phyloP scores from a whole-genome alignment of 768 basidiomycete species.

The Gloeostereum incarnatum region DNA sequence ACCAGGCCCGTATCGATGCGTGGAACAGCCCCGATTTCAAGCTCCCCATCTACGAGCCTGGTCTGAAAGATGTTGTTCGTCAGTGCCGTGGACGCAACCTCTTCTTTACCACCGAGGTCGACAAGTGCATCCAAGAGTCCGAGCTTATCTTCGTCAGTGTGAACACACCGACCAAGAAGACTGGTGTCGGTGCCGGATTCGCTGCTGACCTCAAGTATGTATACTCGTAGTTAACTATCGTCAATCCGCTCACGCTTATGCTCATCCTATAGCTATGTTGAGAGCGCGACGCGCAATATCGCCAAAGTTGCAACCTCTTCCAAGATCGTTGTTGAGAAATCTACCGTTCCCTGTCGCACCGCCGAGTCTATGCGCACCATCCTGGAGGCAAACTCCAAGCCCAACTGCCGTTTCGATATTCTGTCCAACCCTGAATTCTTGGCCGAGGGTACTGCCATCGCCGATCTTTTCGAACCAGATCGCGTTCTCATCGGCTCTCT shows the following conservation, averaged over 20 bases:
- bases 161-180: constrained; percentile 99
- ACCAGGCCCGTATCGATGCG: constrained; percentile 88
- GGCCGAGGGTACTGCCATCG: constrained; percentile 95
- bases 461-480: constrained; percentile 83
- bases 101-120: constrained; percentile 94
- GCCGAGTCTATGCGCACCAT: constrained; percentile 99
- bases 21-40: constrained; percentile 87
- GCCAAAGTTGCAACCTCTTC: constrained; percentile 82
- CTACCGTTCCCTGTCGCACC: constrained; percentile 96
- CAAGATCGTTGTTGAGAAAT: constrained; percentile 99
- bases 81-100: constrained; percentile 87
- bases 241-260: constrained; percentile 7
- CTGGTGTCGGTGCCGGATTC: constrained; percentile 93
- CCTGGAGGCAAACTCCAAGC: constrained; percentile 95
- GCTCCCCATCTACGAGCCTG: constrained; percentile 97
- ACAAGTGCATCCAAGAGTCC: constrained; percentile 87
- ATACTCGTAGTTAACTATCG: constrained; percentile 6
- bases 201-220: constrained; percentile 97
- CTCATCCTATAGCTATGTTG: constrained; percentile 68
- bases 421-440: constrained; percentile 99
- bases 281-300: constrained; percentile 93
- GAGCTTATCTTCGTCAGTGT: constrained; percentile 98
- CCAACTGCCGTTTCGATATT: constrained; percentile 89
- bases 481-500: constrained; percentile 97
- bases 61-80: constrained; percentile 86